These are phyloP conservation scores for Colletotrichum musae DNA, from an alignment of 2,329 filamentous ascomycete genomes.

Conservation along the genomic window DNA sequence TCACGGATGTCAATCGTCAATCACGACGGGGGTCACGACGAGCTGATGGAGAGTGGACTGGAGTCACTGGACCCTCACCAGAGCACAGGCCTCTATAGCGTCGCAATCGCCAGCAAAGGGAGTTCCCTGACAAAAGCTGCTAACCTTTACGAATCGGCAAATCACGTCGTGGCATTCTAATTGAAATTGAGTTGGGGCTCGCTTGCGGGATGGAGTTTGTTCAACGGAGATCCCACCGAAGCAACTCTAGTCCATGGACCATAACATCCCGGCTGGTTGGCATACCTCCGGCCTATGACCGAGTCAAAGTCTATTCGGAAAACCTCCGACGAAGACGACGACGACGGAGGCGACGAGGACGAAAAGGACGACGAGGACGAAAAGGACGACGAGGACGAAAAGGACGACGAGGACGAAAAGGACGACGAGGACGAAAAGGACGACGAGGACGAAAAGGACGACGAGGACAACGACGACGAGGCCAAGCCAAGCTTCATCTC, in stretches of 20 bases:
- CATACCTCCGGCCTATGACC: slow-evolving; percentile 29
- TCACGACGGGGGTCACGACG: background rate
- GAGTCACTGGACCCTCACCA: background rate
- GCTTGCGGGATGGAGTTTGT: background rate
- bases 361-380: background rate
- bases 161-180: background rate
- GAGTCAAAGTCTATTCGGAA: slow-evolving; percentile 25
- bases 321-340: slow-evolving; percentile 13
- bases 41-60: slow-evolving; percentile 1
- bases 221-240: slow-evolving; percentile 5
- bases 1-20: background rate
- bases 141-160: slow-evolving; percentile 4
- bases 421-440: background rate
- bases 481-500: slow-evolving; percentile 5
- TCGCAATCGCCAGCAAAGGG: slow-evolving; percentile 22
- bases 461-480: too few species aligned
- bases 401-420: background rate
- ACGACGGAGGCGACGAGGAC: background rate
- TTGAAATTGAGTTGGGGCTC: slow-evolving; percentile 21
- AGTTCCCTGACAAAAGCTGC: slow-evolving; percentile 6
- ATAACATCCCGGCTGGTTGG: background rate
- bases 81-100: slow-evolving; percentile 17
- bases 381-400: too few species aligned
- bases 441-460: too few species aligned
- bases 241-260: background rate